These are phyloP conservation scores for Echeveria elegans DNA, from an alignment of 164 flowering plant genomes.

Conservation along the genomic window DNA sequence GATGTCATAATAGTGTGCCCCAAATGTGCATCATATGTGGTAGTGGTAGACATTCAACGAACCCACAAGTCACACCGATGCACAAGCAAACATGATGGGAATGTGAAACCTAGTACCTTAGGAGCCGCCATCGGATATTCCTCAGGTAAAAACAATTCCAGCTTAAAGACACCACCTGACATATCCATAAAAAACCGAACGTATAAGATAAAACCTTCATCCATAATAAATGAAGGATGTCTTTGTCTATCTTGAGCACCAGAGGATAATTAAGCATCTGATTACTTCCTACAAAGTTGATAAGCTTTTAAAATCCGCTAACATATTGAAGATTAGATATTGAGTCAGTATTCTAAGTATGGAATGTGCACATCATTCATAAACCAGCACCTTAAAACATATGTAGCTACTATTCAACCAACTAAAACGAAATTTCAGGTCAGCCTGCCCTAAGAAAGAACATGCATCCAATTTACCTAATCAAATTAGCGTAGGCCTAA, in stretches of 20 bases:
- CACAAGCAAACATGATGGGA: neutral
- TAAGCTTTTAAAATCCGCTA: no score
- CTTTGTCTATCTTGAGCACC: neutral
- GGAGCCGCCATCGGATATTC: slow-evolving; percentile 7
- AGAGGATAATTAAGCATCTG: neutral
- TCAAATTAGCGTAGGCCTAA: neutral
- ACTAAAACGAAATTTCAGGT: no score
- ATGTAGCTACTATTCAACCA: no score
- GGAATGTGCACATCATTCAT: no score
- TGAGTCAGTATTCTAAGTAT: no score
- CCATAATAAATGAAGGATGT: neutral
- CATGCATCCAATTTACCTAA: no score
- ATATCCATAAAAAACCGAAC: neutral
- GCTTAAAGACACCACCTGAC: slow-evolving; percentile 2
- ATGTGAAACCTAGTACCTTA: neutral
- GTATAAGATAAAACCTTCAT: neutral
- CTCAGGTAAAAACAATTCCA: slow-evolving; percentile 5
- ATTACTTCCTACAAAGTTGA: neutral
- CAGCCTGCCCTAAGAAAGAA: neutral
- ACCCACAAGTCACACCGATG: neutral
- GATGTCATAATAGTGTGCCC: neutral
- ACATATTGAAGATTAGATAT: no score
- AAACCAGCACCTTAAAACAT: no score
- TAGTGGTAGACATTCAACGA: neutral
- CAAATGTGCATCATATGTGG: neutral